Percentiles rank a stretch among this genome's conserved stretches.
phyloP scores from a whole-genome alignment of 148 eudicot genomes.

The Rhododendron ferrugineum region DNA sequence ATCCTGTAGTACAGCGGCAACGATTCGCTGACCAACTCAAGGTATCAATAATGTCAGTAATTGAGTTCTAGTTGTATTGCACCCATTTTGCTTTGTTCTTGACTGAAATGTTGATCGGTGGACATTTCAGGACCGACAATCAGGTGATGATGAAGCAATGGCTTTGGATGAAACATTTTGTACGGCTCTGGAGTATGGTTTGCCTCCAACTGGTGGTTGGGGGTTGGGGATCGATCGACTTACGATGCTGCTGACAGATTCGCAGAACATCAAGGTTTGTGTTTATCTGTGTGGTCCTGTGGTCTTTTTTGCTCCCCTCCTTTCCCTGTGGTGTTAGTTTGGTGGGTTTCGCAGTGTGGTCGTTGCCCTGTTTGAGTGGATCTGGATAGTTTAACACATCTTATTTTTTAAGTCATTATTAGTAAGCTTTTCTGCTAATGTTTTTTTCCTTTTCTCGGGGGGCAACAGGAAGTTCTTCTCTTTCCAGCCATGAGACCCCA shows the following conservation, averaged over 20 bases:
- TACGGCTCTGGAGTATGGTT: slow-evolving; percentile 84
- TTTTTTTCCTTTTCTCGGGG: not conserved
- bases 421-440: not conserved
- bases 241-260: slow-evolving; percentile 81
- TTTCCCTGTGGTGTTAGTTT: too few species aligned
- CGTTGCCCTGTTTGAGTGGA: too few species aligned
- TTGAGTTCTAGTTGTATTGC: too few species aligned
- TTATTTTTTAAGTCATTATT: too few species aligned
- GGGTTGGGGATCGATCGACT: slow-evolving; percentile 89
- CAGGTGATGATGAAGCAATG: slow-evolving; percentile 99
- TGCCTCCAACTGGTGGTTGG: slow-evolving; percentile 96
- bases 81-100: too few species aligned
- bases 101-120: too few species aligned
- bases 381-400: too few species aligned
- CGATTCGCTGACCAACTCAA: slow-evolving; percentile 93
- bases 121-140: slow-evolving; percentile 67
- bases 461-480: not conserved
- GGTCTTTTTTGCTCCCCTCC: too few species aligned
- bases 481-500: not conserved
- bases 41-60: slow-evolving; percentile 28
- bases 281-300: not conserved
- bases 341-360: too few species aligned
- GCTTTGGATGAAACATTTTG: slow-evolving; percentile 90
- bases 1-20: slow-evolving; percentile 87
- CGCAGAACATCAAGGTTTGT: slow-evolving; percentile 84